These are phyloP conservation scores for Starmerella riodocensis DNA, from an alignment of 805 yeast species.

Conservation along the genomic window DNA sequence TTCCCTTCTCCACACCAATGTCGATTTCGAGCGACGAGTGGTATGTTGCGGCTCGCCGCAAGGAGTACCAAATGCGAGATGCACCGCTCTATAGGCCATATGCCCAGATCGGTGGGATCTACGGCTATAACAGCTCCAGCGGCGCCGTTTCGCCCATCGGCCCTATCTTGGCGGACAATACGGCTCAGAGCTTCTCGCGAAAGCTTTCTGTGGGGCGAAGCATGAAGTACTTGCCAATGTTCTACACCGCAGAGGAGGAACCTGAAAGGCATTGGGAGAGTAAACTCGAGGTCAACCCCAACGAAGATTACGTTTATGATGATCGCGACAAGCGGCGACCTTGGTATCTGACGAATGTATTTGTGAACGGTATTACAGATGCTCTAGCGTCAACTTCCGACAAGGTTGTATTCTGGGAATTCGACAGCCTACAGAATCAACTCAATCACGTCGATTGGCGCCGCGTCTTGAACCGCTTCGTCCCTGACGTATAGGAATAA, in stretches of 20 bases:
- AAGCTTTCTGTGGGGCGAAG: slow-evolving; percentile 18
- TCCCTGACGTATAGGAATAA: not conserved
- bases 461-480: slow-evolving; percentile 1
- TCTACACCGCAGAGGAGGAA: slow-evolving; percentile 35
- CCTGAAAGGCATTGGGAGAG: not conserved
- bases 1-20: slow-evolving; percentile 14
- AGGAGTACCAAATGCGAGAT: slow-evolving; percentile 37
- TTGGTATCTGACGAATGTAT: slow-evolving; percentile 24
- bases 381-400: slow-evolving; percentile 13
- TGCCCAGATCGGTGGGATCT: slow-evolving; percentile 53
- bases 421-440: slow-evolving; percentile 12
- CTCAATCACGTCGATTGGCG: slow-evolving; percentile 12
- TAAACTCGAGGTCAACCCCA: not conserved
- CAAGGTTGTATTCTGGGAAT: slow-evolving; percentile 19
- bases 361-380: slow-evolving; percentile 21
- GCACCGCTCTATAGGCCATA: slow-evolving; percentile 40
- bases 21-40: slow-evolving; percentile 29
- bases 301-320: slow-evolving; percentile 38
- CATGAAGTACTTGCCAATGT: slow-evolving; percentile 42
- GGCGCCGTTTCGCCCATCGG: slow-evolving; percentile 32
- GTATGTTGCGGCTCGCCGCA: slow-evolving; percentile 47
- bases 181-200: slow-evolving; percentile 34
- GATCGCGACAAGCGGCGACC: slow-evolving; percentile 29
- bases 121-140: slow-evolving; percentile 30
- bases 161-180: slow-evolving; percentile 50